These are phyloP conservation scores for Ophiocordyceps australis DNA, from an alignment of 2,329 filamentous ascomycete genomes.

Conservation along the genomic window DNA sequence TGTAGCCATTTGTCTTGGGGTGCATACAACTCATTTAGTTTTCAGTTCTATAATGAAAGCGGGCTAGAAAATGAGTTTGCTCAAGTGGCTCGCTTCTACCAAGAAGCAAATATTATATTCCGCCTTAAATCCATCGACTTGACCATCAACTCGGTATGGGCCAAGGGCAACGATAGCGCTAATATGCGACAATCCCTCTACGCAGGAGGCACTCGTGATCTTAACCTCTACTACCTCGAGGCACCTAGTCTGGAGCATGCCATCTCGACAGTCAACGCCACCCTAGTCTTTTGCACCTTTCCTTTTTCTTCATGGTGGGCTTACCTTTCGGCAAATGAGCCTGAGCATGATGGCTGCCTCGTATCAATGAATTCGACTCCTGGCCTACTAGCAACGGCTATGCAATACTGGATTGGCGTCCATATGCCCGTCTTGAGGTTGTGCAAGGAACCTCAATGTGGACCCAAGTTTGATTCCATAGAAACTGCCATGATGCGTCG, in stretches of 20 bases:
- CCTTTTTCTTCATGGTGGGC: constrained; percentile 1
- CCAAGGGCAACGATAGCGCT: background rate
- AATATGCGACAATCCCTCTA: background rate
- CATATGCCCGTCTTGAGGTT: background rate
- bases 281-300: constrained; percentile 1
- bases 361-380: background rate
- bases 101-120: background rate
- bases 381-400: background rate
- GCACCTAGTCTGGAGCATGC: background rate
- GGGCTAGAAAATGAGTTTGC: background rate
- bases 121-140: background rate
- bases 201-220: background rate
- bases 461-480: background rate
- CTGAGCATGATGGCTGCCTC: constrained; percentile 1
- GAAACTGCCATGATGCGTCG: background rate
- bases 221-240: constrained; percentile 1
- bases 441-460: background rate
- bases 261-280: background rate
- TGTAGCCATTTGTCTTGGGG: background rate
- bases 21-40: background rate
- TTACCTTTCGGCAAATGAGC: background rate
- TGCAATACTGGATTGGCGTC: background rate
- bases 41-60: background rate
- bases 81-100: background rate
- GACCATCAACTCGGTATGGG: background rate